Evolutionary conservation across 2,329 filamentous ascomycete genomes (phyloP), one percentile per base, ranked within the genome.

Genomic region (Penicillium olsonii): DNA sequence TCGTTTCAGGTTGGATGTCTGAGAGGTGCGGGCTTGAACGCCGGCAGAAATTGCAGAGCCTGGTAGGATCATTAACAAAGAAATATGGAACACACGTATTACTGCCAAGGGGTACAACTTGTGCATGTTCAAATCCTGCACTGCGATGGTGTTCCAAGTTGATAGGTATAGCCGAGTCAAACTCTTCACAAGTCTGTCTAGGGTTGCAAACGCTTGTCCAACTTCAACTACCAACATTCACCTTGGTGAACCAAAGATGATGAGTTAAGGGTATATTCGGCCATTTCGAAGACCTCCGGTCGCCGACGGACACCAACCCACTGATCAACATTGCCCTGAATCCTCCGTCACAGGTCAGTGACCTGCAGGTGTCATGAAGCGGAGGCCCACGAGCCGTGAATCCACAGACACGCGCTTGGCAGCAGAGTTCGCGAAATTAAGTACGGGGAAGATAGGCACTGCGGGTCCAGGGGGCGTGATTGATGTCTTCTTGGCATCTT

Each of bases 241-340:
- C n/a, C n/a, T n/a, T n/a, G n/a, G n/a, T n/a, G n/a, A n/a, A 7
- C n/a, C 29, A 31, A n/a, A n/a, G 12, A n/a, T n/a, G 3, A 7
- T n/a, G 29, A n/a, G 29, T n/a, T n/a, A n/a, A n/a, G n/a, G n/a
- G n/a, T n/a, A n/a, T n/a, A n/a, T n/a, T n/a, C 7, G 37, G 52
- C 15, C 45, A 47, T 42, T 53, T 54, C 17, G 42, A 10, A 20
- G 56, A 26, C 50, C 48, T 35, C 50, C 39, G 22, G 48, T 54
- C 50, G 45, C 40, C n/a, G n/a, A 17, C 45, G 27, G 37, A 10
- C 5, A n/a, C 34, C 20, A 49, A 53, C 34, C 39, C 52, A 33
- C 47, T 57, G 4, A 37, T 49, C 29, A 31, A n/a, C 6, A 34
- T 49, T 14, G n/a, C 6, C 29, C 12, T 31, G 29, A 31, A n/a